Evolutionary conservation across 1,139 yeast genomes (phyloP).

Genomic region (Geotrichum restrictum): DNA sequence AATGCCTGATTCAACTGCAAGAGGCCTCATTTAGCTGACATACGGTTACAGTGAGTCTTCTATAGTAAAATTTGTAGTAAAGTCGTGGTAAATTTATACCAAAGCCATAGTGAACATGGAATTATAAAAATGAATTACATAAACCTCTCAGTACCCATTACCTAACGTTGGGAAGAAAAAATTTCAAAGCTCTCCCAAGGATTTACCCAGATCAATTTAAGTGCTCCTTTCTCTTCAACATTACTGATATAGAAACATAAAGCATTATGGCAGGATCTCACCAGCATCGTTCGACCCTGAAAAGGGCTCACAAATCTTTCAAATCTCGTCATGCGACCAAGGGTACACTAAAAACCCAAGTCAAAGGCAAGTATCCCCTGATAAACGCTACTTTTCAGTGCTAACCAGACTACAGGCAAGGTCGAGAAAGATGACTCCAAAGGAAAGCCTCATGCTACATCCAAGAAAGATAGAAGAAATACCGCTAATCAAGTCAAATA

Average conservation of each 20-base stretch:
- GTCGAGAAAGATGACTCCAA: slow-evolving; percentile 63
- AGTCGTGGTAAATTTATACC: too few species aligned
- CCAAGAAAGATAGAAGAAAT: slow-evolving; percentile 76
- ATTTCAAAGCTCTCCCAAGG: background rate
- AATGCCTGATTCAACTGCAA: too few species aligned
- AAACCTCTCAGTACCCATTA: background rate
- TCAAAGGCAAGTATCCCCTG: slow-evolving; percentile 52
- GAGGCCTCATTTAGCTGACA: too few species aligned
- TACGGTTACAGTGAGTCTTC: too few species aligned
- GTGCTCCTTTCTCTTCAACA: background rate
- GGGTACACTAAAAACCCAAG: slow-evolving; percentile 71
- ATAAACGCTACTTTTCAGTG: background rate
- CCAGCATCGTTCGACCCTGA: slow-evolving; percentile 77
- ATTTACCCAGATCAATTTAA: too few species aligned
- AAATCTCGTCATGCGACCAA: slow-evolving; percentile 91
- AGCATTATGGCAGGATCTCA: slow-evolving; percentile 36
- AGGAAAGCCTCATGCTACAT: slow-evolving; percentile 41
- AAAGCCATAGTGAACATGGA: too few species aligned
- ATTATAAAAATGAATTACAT: too few species aligned
- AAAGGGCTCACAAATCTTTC: slow-evolving; percentile 82
- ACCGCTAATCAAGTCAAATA: slow-evolving; percentile 72
- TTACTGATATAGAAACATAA: background rate
- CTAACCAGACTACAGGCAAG: slow-evolving; percentile 39
- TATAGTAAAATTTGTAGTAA: too few species aligned
- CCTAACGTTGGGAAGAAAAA: slow-evolving; percentile 4